Evolutionary conservation across 75 land plant species (phyloP), one percentile per base, ranked within the genome.

Genomic region (Pinus albicaulis): DNA sequence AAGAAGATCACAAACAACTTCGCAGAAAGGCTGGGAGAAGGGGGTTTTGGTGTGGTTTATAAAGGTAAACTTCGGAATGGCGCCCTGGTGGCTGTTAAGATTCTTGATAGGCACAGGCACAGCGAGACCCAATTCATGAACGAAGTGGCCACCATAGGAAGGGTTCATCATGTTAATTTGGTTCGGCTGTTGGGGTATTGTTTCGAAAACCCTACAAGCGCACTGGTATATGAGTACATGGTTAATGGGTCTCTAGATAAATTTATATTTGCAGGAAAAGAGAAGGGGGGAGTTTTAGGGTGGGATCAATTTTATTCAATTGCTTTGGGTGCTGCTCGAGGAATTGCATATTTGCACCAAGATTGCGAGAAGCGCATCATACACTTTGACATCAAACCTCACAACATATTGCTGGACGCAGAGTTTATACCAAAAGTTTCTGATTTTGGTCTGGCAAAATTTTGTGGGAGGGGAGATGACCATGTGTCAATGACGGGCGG

Each of bases 151-250:
- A 78, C 80, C 3, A 28, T 85, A 0, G 83, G 83, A 14, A 64
- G 65, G 62, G 73, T 79, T 57, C 80, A 85, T 68, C 87, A 85
- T 48, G 75, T 77, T 53, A 75, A 85, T 72, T 55, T 85, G 83
- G 83, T 85, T 10, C 69, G 78, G 1, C 52, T 85, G 36, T 55
- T 85, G 71, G 87, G 87, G 1, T 85, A 78, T 55, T 85, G 80
- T 74, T 60, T n/a, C 36, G 59, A 82, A 44, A 62, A 53, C 1
- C 15, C 23, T 25, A 58, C 26, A 7, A 36, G 62, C n/a, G 56
- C 71, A 57, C 59, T 82, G 57, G 77, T 82, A 1, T 86, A 79
- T 69, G 79, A 82, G 75, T 77, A 70, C 63, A 81, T 76, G 82
- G 44, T 41, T 13, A 79, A 79, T 55, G 80, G 80, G 28, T 53